Percentiles rank a stretch among this genome's conserved stretches.
Evolutionary conservation across 192 early-diverging fungal genomes (phyloP).

Genomic region (Geranomyces variabilis): DNA sequence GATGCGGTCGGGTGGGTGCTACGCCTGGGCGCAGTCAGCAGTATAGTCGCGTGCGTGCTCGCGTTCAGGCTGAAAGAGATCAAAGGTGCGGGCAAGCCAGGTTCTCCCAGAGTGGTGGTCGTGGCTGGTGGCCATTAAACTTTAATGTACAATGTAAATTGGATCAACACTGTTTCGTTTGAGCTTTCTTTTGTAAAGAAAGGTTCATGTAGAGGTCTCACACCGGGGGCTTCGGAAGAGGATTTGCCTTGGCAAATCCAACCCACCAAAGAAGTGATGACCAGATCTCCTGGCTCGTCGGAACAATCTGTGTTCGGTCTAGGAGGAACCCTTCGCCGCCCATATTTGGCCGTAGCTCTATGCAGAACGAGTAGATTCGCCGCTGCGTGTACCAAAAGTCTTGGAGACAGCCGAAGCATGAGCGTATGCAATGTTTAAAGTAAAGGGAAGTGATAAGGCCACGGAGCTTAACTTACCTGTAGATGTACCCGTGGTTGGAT

Average conservation of each 20-base stretch:
- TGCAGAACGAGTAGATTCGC: slow-evolving; percentile 55
- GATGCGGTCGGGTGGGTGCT: slow-evolving; percentile 71
- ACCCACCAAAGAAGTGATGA: background rate
- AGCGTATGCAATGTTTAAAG: background rate
- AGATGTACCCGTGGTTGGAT: slow-evolving; percentile 56
- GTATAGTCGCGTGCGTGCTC: slow-evolving; percentile 66
- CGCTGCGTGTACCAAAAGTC: slow-evolving; percentile 60
- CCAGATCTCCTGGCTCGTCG: slow-evolving; percentile 38
- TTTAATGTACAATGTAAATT: background rate
- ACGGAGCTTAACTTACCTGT: background rate
- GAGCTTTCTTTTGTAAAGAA: too few species aligned
- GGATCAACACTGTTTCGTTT: too few species aligned
- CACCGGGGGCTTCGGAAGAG: background rate
- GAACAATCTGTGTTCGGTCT: slow-evolving; percentile 57
- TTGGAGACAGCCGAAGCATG: slow-evolving; percentile 8
- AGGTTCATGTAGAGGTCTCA: too few species aligned
- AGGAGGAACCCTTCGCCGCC: slow-evolving; percentile 55
- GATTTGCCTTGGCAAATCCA: background rate
- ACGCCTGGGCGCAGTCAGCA: slow-evolving; percentile 71
- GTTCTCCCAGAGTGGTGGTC: background rate
- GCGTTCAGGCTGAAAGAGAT: slow-evolving; percentile 45
- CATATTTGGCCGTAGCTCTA: slow-evolving; percentile 55
- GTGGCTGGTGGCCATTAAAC: slow-evolving; percentile 1
- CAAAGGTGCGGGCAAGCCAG: background rate
- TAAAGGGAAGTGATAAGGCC: background rate